Conservation (phyloP, 2,329 filamentous ascomycete genomes). For the Fusarium buharicum region DNA sequence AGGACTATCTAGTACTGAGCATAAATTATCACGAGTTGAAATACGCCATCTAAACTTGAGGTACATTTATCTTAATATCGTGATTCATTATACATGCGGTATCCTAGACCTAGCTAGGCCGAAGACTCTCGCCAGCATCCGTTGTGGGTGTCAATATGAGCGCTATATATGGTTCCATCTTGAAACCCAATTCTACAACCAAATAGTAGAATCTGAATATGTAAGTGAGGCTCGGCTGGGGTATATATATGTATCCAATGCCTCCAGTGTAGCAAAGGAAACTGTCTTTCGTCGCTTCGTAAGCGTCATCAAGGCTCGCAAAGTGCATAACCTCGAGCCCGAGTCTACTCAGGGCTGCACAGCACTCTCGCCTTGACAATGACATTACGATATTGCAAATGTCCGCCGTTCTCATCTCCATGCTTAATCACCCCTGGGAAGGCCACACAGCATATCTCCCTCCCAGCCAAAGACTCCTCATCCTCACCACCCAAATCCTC, state of each 20-base stretch:
- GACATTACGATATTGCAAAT: constrained; percentile 70
- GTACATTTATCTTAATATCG: neutral
- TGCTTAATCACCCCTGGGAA: constrained; percentile 73
- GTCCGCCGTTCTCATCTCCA: constrained; percentile 71
- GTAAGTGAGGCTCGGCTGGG: neutral
- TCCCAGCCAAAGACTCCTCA: constrained; percentile 62
- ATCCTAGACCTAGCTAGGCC: neutral
- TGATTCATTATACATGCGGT: constrained; percentile 17
- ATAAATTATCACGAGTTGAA: too few relatives aligned
- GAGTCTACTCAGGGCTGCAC: constrained; percentile 59
- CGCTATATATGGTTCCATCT: neutral
- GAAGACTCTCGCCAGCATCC: neutral
- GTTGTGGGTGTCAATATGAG: neutral
- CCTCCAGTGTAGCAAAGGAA: neutral
- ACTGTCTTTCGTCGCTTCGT: neutral
- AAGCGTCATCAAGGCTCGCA: neutral
- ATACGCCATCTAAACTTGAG: too few relatives aligned
- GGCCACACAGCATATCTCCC: constrained; percentile 69
- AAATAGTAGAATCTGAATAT: neutral
- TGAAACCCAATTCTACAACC: neutral
- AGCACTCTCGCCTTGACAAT: constrained; percentile 74
- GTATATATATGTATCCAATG: neutral
- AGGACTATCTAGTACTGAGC: too few relatives aligned
- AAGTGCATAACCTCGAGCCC: neutral
- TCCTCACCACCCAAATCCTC: constrained; percentile 73